Percentiles rank a stretch among this genome's conserved stretches.
These are phyloP conservation scores for Paramecium sonneborni DNA, from an alignment of 73 alveolate genomes.

Conservation along the genomic window DNA sequence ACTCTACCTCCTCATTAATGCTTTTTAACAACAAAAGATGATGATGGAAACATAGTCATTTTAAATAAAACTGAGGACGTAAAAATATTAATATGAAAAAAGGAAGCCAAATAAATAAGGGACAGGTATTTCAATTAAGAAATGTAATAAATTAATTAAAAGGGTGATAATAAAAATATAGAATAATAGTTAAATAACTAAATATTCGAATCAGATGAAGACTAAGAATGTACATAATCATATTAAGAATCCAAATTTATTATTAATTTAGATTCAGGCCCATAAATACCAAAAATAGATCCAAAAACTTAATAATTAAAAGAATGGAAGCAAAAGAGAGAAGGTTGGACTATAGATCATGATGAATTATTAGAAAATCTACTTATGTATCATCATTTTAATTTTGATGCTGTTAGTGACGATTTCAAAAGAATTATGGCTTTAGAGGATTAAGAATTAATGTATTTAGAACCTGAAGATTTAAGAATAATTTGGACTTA, in stretches of 20 bases:
- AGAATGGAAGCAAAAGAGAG: background rate
- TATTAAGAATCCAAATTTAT: background rate
- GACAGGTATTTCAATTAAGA: background rate
- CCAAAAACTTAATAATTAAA: background rate
- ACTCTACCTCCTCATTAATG: background rate
- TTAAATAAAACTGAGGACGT: background rate
- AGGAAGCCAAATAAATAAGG: background rate
- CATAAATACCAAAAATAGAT: background rate
- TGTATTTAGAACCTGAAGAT: slow-evolving; percentile 15
- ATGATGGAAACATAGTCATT: background rate
- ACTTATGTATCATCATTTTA: slow-evolving; percentile 24
- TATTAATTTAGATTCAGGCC: background rate
- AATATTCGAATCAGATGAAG: background rate
- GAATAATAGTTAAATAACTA: background rate
- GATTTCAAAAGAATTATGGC: slow-evolving; percentile 10
- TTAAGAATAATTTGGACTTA: slow-evolving; percentile 29
- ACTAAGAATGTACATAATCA: background rate
- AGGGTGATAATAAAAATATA: background rate
- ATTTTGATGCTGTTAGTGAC: slow-evolving; percentile 30
- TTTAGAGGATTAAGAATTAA: background rate
- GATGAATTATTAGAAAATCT: slow-evolving; percentile 47
- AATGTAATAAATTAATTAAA: background rate
- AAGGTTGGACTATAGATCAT: slow-evolving; percentile 49
- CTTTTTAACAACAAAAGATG: slow-evolving; percentile 3
- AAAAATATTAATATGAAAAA: background rate